Conservation (phyloP, 805 yeast genomes). For the Metschnikowia borealis region DNA sequence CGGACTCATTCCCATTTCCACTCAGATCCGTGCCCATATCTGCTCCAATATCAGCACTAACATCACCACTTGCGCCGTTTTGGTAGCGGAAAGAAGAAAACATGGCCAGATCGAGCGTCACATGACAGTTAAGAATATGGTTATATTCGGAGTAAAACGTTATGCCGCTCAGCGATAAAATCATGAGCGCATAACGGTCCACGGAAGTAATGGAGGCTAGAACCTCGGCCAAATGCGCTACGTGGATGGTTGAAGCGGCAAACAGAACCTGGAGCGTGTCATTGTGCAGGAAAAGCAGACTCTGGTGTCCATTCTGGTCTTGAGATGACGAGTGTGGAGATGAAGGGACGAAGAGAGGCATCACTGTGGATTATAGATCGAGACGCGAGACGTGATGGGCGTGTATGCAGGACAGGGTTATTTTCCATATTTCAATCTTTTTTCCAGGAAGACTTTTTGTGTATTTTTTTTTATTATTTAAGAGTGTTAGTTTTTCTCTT, state of each 20-base stretch:
- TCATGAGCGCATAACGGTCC: constrained; percentile 32
- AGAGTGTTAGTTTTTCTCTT: too few species aligned
- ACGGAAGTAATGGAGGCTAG: constrained; percentile 31
- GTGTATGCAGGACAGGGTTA: neutral
- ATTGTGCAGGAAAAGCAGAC: neutral
- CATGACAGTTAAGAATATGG: constrained; percentile 33
- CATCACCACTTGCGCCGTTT: neutral
- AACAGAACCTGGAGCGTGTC: constrained; percentile 16
- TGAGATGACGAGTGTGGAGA: constrained; percentile 6
- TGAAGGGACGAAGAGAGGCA: constrained; percentile 15
- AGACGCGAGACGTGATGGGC: neutral
- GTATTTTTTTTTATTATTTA: too few species aligned
- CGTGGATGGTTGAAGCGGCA: constrained; percentile 35
- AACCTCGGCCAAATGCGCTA: constrained; percentile 36
- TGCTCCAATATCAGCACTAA: too few species aligned
- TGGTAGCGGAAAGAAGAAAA: constrained; percentile 28
- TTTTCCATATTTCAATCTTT: too few species aligned
- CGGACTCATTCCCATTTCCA: too few species aligned
- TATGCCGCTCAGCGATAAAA: constrained; percentile 31
- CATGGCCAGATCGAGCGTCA: constrained; percentile 34
- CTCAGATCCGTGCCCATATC: too few species aligned
- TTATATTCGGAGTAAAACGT: constrained; percentile 33
- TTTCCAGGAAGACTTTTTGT: too few species aligned
- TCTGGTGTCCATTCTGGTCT: neutral
- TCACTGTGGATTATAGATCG: neutral